These are phyloP conservation scores for Aspergillus sparsus DNA, from an alignment of 495 filamentous ascomycete species.

Conservation along the genomic window DNA sequence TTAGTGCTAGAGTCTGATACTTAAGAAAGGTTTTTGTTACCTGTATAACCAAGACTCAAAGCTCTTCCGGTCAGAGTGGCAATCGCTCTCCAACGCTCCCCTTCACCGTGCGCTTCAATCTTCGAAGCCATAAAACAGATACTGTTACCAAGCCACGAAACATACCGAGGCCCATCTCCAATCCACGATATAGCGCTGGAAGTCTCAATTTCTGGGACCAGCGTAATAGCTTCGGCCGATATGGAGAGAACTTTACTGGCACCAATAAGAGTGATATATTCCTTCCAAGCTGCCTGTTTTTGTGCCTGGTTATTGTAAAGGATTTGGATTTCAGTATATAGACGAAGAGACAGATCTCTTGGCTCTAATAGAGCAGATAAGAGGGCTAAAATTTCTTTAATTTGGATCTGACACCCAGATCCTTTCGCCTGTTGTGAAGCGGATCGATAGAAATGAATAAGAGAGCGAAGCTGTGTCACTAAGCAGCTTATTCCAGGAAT, in stretches of 20 bases:
- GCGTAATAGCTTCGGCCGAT: conserved; percentile 72
- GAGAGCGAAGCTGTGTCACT: conserved; percentile 58
- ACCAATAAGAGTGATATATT: conserved; percentile 63
- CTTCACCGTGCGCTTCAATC: conserved; percentile 33
- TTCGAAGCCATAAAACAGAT: conserved; percentile 54
- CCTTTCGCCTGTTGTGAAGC: conserved; percentile 31
- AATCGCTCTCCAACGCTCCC: conserved; percentile 53
- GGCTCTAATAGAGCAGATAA: conserved; percentile 57
- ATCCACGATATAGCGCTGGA: conserved; percentile 57
- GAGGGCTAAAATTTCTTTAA: conserved; percentile 46
- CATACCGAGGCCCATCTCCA: conserved; percentile 63
- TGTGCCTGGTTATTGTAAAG: conserved; percentile 35
- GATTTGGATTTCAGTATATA: conserved; percentile 52
- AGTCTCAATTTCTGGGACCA: conserved; percentile 39
- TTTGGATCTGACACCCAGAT: conserved; percentile 31
- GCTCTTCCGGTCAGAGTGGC: conserved; percentile 64
- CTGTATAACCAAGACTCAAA: conserved; percentile 71
- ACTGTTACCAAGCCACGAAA: conserved; percentile 75
- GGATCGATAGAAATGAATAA: conserved; percentile 40
- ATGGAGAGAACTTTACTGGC: conserved; percentile 70
- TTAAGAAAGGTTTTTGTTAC: conserved; percentile 44
- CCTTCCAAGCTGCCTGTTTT: conserved; percentile 63
- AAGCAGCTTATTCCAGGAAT: conserved; percentile 72
- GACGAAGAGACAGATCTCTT: conserved; percentile 50
- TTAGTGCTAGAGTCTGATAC: conserved; percentile 5